Percentiles rank a stretch among this genome's conserved stretches.
phyloP scores from a whole-genome alignment of 805 yeast genomes.

The Wickerhamiella alocasiicola region DNA sequence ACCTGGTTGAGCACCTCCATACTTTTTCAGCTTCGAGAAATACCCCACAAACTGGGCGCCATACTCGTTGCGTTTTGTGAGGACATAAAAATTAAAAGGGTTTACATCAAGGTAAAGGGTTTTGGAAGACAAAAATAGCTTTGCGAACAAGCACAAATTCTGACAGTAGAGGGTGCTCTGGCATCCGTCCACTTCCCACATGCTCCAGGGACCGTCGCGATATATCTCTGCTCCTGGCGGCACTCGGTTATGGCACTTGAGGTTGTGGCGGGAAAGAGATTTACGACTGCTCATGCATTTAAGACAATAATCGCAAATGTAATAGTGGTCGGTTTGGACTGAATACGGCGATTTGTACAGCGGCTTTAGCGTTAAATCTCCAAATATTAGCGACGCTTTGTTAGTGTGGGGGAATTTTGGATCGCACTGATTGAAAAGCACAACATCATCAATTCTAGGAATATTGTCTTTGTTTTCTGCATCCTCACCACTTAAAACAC shows the following conservation, averaged over 20 bases:
- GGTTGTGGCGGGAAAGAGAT: constrained; percentile 53
- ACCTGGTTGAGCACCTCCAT: constrained; percentile 5
- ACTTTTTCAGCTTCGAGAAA: constrained; percentile 68
- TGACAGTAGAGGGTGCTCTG: constrained; percentile 75
- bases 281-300: constrained; percentile 64
- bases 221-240: constrained; percentile 94
- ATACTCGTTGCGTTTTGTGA: constrained; percentile 50
- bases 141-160: constrained; percentile 78
- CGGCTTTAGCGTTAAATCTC: constrained; percentile 64
- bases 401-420: constrained; percentile 6
- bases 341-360: constrained; percentile 95
- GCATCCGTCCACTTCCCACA: constrained; percentile 90
- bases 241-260: constrained; percentile 55
- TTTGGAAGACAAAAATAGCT: constrained; percentile 78
- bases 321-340: constrained; percentile 45
- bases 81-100: constrained; percentile 79
- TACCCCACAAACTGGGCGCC: constrained; percentile 82
- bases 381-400: constrained; percentile 34
- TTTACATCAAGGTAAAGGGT: constrained; percentile 91
- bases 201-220: constrained; percentile 51
- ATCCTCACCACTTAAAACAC: constrained; percentile 46
- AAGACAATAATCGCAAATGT: constrained; percentile 74
- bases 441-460: constrained; percentile 43
- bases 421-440: constrained; percentile 33
- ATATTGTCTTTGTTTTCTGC: constrained; percentile 48